Evolutionary conservation across 2,329 filamentous ascomycete genomes (phyloP).

Genomic region (Fusarium stilboides): DNA sequence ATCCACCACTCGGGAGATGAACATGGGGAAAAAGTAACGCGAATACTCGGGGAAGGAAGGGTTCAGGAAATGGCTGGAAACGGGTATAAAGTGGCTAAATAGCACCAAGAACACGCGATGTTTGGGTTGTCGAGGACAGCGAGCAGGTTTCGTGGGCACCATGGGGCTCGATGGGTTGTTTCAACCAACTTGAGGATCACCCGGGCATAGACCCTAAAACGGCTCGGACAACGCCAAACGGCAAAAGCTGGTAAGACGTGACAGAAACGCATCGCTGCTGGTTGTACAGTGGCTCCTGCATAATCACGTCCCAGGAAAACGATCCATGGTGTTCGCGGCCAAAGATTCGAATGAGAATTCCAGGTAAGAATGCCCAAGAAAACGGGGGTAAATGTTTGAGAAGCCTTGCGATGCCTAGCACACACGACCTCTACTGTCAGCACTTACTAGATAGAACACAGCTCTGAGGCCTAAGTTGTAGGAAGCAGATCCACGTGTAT

Average conservation of each 20-base stretch:
- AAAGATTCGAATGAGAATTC: conserved; percentile 8
- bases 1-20: conserved; percentile 20
- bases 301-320: conserved; percentile 9
- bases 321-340: conserved; percentile 12
- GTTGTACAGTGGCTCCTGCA: conserved; percentile 18
- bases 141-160: conserved; percentile 28
- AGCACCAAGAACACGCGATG: conserved; percentile 4
- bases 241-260: conserved; percentile 19
- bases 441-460: conserved; percentile 32
- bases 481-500: conserved; percentile 13
- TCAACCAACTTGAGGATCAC: conserved; percentile 30
- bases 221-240: conserved; percentile 14
- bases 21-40: conserved; percentile 13
- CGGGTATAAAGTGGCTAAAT: conserved; percentile 2
- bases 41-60: not conserved
- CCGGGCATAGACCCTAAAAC: conserved; percentile 35
- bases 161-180: conserved; percentile 29
- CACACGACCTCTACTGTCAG: conserved; percentile 7
- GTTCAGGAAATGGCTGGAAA: not conserved
- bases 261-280: conserved; percentile 14
- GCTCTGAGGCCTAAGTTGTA: conserved; percentile 4
- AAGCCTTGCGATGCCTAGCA: conserved; percentile 18
- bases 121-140: conserved; percentile 24
- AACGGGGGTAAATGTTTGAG: conserved; percentile 14
- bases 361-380: conserved; percentile 12